phyloP scores from a whole-genome alignment of 2,329 filamentous ascomycete genomes.

The Pestalotiopsis fici region DNA sequence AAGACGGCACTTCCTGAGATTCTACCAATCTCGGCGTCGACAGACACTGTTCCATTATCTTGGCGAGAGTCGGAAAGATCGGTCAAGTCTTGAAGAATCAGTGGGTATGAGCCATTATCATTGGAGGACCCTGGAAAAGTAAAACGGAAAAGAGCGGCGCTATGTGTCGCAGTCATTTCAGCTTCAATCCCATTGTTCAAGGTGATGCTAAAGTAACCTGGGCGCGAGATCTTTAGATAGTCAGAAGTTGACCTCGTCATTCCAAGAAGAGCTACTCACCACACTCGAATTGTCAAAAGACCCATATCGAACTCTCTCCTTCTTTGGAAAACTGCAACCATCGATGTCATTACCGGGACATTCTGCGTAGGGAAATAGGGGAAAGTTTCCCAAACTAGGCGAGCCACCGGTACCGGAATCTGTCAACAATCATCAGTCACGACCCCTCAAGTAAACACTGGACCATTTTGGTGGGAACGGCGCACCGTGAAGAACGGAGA shows the following conservation, averaged over 20 bases:
- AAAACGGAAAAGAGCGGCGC: constrained; percentile 66
- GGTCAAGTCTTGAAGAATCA: constrained; percentile 66
- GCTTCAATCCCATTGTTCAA: constrained; percentile 58
- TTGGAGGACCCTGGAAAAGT: constrained; percentile 51
- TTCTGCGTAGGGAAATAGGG: constrained; percentile 66
- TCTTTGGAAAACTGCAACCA: constrained; percentile 60
- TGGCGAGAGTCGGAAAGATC: constrained; percentile 64
- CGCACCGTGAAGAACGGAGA: constrained; percentile 54
- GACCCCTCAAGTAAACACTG: background rate
- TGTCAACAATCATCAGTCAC: background rate
- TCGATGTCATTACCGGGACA: constrained; percentile 65
- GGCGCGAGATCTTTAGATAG: constrained; percentile 36
- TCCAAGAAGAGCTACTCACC: background rate
- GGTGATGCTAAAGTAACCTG: constrained; percentile 66
- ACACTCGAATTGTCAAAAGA: constrained; percentile 47
- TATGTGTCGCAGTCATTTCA: constrained; percentile 70
- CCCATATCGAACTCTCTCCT: constrained; percentile 37
- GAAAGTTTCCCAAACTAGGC: constrained; percentile 72
- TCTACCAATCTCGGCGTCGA: constrained; percentile 57
- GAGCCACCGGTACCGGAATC: constrained; percentile 56
- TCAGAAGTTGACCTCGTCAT: background rate
- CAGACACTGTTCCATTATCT: constrained; percentile 55
- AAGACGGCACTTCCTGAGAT: constrained; percentile 66
- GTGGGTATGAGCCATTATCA: constrained; percentile 46
- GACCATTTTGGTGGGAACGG: background rate